Conservation (phyloP, 2,329 filamentous ascomycete genomes). For the Scedosporium dehoogii region DNA sequence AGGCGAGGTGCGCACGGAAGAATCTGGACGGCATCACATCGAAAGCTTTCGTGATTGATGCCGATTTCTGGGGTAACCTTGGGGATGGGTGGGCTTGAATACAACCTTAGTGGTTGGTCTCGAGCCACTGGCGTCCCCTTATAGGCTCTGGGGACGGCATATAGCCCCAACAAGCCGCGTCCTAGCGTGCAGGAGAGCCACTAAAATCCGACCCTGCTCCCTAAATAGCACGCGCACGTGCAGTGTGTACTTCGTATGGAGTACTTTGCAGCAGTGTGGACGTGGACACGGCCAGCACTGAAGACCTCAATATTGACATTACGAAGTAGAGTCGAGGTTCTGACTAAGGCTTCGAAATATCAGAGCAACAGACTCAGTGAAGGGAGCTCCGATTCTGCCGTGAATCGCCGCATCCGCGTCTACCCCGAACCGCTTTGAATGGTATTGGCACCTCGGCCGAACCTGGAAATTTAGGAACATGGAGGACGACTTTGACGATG, state of each 20-base stretch:
- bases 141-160: background rate
- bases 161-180: background rate
- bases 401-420: background rate
- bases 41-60: background rate
- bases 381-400: background rate
- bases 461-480: background rate
- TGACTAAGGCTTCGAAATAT: too few species aligned
- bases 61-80: background rate
- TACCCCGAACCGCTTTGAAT: background rate
- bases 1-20: too few species aligned
- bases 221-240: background rate
- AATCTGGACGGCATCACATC: too few species aligned
- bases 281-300: too few species aligned
- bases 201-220: background rate
- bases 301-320: too few species aligned
- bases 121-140: background rate
- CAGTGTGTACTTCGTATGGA: too few species aligned
- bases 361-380: too few species aligned
- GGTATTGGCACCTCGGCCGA: background rate
- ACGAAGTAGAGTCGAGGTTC: too few species aligned
- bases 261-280: too few species aligned
- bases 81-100: background rate
- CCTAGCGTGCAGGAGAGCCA: too few species aligned
- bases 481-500: conserved; percentile 12
- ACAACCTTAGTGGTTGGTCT: background rate